Base-by-base conservation (phyloP, 2,329 filamentous ascomycete genomes). In the Helicocarpus griseus region DNA sequence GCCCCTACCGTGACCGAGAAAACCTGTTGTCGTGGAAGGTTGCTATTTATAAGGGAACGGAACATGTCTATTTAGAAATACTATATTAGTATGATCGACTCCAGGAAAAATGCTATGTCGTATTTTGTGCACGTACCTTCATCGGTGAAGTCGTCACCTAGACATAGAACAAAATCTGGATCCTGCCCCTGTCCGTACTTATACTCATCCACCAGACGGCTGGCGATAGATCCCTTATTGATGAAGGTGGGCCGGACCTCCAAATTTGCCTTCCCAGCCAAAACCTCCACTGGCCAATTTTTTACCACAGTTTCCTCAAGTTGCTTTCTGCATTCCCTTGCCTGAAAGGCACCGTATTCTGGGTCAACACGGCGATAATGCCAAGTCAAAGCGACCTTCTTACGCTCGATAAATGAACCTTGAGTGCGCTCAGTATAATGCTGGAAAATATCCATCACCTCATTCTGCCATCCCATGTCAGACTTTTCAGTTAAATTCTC, bases 241-340 rank as follows among this genome's bases (percentile, higher is more conserved):
- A 98, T 89, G 63, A 95, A 95, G 0, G 85, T 90, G 26, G 91
- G 91, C n/a, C 93, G 85, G 29, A 97, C 91, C 70, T 98, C 93
- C 24, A 98, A 77, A 65, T 97, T 97, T 55, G 91, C 91, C 73
- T 97, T 98, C 61, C 93, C 93, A 0, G 83, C 81, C 89, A 97
- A 97, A 54, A 98, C 89, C 62, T 97, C 91, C 3, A 97, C 87
- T 45, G 95, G 89, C 80, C 85, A 95, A 57, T 82, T 82, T 64
- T 83, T 85, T 48, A 75, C 83, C 0, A 95, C 85, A 0, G 82
- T 87, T 4, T 77, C 74, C 65, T 94, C 85, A 14, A 98, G 79
- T 58, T 90, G 82, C 66, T 85, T 86, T 57, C 89, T 85, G 63
- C 89, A 94, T 65, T 90, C 85, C 22, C 78, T 79, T 4, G 90